Evolutionary conservation across 2,329 filamentous ascomycete genomes (phyloP), one percentile per base, ranked within the genome.

Genomic region (Colletotrichum siamense): DNA sequence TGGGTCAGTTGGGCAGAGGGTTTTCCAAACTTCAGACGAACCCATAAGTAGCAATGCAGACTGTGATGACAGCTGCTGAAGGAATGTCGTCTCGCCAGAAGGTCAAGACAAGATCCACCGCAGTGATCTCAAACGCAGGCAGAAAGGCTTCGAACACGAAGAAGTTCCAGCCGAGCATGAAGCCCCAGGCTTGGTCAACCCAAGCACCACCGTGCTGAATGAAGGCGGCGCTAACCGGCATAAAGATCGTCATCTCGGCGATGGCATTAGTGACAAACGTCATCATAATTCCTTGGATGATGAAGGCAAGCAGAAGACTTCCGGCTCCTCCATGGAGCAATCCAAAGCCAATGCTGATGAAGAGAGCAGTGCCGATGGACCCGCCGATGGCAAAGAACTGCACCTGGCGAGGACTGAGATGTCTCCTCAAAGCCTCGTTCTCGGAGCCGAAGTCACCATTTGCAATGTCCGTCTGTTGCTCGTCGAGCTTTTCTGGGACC

Each of bases 51-150:
- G 32, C 67, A 59, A 59, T 59, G 15, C 55, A 30, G 8, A 28
- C 16, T 24, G 24, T 34, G 57, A 70, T 63, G 28, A 71, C 44
- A 26, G 81, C 71, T 18, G 80, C 74, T 0, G 80, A 80, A 59
- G 81, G 83, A 73, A 84, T 75, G 49, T 81, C 79, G 70, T 82
- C 78, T 15, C 76, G 82, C 82, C 85, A 87, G 79, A 83, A 87
- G 30, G 81, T 80, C 28, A 85, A 78, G 30, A 87, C 80, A 5
- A 86, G 80, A 36, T 81, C 82, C 52, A 86, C 82, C 63, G 86
- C 86, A 3, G 88, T 86, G 70, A 90, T 89, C 75, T 90, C 88
- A 75, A 88, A 89, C 0, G 88, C 87, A 15, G 90, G 88, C 2
- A 89, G 82, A 22, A 90, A 73, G 5, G 88, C 84, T 79, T 90